These are phyloP conservation scores for Blyttiomyces sp. DNA, from an alignment of 371 early-diverging fungal genomes.

Conservation along the genomic window DNA sequence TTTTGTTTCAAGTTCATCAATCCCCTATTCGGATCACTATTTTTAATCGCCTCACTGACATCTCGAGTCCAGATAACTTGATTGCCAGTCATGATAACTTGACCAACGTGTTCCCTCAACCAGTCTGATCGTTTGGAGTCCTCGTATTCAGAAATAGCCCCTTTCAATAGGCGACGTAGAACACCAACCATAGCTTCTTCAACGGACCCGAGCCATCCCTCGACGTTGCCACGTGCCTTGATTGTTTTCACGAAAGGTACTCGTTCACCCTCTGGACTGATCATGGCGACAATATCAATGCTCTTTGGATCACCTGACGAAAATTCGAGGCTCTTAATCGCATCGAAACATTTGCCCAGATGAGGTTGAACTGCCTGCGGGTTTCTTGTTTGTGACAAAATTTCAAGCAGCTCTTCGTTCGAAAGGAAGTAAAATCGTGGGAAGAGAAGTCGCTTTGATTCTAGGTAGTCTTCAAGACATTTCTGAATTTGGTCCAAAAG, in stretches of 20 bases:
- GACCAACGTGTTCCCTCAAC: slow-evolving; percentile 53
- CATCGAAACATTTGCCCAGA: slow-evolving; percentile 56
- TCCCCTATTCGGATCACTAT: slow-evolving; percentile 32
- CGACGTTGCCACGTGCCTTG: slow-evolving; percentile 58
- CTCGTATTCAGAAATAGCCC: slow-evolving; percentile 47
- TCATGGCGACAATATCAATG: slow-evolving; percentile 55
- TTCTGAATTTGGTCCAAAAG: slow-evolving; percentile 57
- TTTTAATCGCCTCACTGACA: slow-evolving; percentile 44
- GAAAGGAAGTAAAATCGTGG: slow-evolving; percentile 60
- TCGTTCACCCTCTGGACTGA: slow-evolving; percentile 53
- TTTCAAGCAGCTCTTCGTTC: slow-evolving; percentile 58
- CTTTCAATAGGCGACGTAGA: slow-evolving; percentile 42
- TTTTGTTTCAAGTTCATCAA: slow-evolving; percentile 36
- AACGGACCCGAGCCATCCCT: slow-evolving; percentile 55
- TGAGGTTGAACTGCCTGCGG: slow-evolving; percentile 60
- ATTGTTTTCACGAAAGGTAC: slow-evolving; percentile 50
- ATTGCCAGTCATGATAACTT: slow-evolving; percentile 51
- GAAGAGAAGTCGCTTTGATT: slow-evolving; percentile 53
- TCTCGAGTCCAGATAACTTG: slow-evolving; percentile 52
- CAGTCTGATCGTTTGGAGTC: slow-evolving; percentile 43
- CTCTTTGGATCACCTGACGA: slow-evolving; percentile 46
- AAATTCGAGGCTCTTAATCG: slow-evolving; percentile 54
- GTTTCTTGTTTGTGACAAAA: slow-evolving; percentile 54
- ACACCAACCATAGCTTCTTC: slow-evolving; percentile 56
- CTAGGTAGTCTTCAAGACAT: slow-evolving; percentile 57